phyloP scores from a whole-genome alignment of 164 flowering plant genomes.

The Dillenia turbinata region DNA sequence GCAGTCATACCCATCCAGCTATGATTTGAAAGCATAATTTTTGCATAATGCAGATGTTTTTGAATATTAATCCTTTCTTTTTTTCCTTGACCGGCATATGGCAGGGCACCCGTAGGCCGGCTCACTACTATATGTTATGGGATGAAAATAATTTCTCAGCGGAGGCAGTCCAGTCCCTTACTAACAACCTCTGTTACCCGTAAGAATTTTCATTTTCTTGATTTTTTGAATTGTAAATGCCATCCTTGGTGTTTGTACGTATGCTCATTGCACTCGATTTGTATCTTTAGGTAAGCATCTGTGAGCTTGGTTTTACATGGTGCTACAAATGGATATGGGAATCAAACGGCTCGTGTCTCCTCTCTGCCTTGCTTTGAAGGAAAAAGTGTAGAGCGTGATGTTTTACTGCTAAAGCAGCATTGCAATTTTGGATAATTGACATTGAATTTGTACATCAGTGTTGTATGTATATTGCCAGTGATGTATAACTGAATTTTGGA shows the following conservation, averaged over 20 bases:
- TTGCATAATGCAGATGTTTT: too few relatives aligned
- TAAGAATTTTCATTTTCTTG: too few relatives aligned
- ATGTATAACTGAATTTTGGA: too few relatives aligned
- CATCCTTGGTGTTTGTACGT: too few relatives aligned
- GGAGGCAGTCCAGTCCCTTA: constrained; percentile 47
- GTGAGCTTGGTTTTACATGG: constrained; percentile 61
- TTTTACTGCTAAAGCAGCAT: constrained; percentile 29
- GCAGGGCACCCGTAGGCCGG: constrained; percentile 82
- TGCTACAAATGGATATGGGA: constrained; percentile 18
- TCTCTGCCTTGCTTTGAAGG: constrained; percentile 37
- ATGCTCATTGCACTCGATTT: too few relatives aligned
- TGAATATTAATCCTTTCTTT: too few relatives aligned
- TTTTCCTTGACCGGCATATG: not conserved
- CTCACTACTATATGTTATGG: constrained; percentile 77
- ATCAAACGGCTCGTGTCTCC: constrained; percentile 11
- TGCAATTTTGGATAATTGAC: constrained; percentile 15
- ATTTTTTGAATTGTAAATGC: constrained; percentile 23
- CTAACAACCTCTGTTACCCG: constrained; percentile 1
- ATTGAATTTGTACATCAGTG: constrained; percentile 16
- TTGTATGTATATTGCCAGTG: constrained; percentile 1
- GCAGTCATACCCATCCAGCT: constrained; percentile 74
- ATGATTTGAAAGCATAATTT: not conserved
- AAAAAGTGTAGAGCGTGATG: constrained; percentile 41
- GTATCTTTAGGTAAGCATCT: too few relatives aligned
- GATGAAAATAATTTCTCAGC: constrained; percentile 76